Evolutionary conservation across 805 yeast species (phyloP), one percentile per base, ranked within the genome.

Genomic region (Ogataea paraovalis): DNA sequence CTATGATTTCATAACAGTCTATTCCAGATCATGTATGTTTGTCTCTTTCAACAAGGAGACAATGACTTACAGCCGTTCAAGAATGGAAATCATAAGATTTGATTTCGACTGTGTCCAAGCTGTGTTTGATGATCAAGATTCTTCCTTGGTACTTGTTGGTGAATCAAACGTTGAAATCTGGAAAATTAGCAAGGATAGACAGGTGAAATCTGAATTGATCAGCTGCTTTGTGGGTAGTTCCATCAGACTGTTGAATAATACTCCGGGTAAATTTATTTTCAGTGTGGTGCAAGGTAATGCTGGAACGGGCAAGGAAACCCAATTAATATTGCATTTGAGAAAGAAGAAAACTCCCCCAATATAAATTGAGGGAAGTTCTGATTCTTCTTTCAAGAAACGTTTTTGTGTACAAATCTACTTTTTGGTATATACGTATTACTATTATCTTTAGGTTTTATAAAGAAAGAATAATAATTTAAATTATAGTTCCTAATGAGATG

Each of bases 1-100:
- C 2, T 59, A 60, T 25, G 69, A 65, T 43, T 46, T 63, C 10
- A 43, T 65, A 2, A 48, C 62, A n/a, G 65, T 65, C 4, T 65
- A 59, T 41, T 48, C 64, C 3, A 52, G 53, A 21, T 61, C 61
- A 34, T 59, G 59, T 40, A 53, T 64, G 45, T 56, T 64, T 37
- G 64, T 62, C 38, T 51, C 57, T 37, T 57, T 51, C 30, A 41
- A 54, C 10, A 51, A 48, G 16, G 64, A 55, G 22, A 43, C 34
- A 10, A 19, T 54, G 16, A 45, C 51, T 27, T 62, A 57, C 22
- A 41, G 53, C 10, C 54, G 50, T 25, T 61, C 68, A 4, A 47
- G 60, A 22, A 56, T 56, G 19, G 65, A 62, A 39, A 56, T 62
- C 7, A 46, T 60, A 8, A 49, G 61, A 46, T 55, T 65, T 41